phyloP scores from a whole-genome alignment of 2,329 filamentous ascomycete genomes.

The Phialemoniopsis sp. region DNA sequence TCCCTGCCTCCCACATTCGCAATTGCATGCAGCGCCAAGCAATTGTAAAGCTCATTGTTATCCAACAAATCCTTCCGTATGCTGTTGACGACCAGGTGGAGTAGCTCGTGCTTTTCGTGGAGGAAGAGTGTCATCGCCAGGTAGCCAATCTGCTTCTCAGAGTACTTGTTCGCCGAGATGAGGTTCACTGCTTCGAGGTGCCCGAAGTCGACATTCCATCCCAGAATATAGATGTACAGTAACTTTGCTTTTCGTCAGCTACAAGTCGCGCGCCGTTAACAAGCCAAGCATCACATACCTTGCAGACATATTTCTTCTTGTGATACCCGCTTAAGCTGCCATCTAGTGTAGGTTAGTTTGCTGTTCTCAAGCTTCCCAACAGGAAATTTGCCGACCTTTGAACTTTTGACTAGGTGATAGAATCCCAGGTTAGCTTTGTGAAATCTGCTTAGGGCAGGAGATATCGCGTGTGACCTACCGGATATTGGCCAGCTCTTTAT shows the following conservation, averaged over 20 bases:
- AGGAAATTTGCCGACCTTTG: constrained; percentile 54
- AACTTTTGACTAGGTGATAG: constrained; percentile 72
- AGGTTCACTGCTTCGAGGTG: constrained; percentile 97
- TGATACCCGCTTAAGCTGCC: constrained; percentile 92
- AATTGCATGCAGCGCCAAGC: constrained; percentile 91
- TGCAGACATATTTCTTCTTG: constrained; percentile 99
- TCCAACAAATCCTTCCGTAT: constrained; percentile 94
- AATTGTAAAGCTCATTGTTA: constrained; percentile 97
- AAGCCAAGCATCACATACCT: constrained; percentile 44
- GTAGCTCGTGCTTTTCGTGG: constrained; percentile 92
- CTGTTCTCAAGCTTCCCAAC: constrained; percentile 2
- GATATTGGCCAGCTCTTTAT: constrained; percentile 98
- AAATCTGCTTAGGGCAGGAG: not conserved
- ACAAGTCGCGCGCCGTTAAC: not conserved
- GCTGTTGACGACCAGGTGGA: constrained; percentile 96
- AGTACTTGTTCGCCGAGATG: constrained; percentile 95
- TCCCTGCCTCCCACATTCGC: constrained; percentile 95
- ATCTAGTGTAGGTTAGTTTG: constrained; percentile 44
- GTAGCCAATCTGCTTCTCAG: constrained; percentile 98
- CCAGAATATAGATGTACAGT: constrained; percentile 97
- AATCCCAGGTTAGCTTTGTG: constrained; percentile 5
- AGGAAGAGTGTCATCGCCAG: constrained; percentile 95
- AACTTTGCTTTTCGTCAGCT: constrained; percentile 42
- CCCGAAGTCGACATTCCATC: constrained; percentile 98
- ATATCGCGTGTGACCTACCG: constrained; percentile 44